A percentile compares a stretch with the other conserved stretches of the same genome.
phyloP scores from a whole-genome alignment of 169 alveolate species.

The Prorocentrum cordatum region DNA sequence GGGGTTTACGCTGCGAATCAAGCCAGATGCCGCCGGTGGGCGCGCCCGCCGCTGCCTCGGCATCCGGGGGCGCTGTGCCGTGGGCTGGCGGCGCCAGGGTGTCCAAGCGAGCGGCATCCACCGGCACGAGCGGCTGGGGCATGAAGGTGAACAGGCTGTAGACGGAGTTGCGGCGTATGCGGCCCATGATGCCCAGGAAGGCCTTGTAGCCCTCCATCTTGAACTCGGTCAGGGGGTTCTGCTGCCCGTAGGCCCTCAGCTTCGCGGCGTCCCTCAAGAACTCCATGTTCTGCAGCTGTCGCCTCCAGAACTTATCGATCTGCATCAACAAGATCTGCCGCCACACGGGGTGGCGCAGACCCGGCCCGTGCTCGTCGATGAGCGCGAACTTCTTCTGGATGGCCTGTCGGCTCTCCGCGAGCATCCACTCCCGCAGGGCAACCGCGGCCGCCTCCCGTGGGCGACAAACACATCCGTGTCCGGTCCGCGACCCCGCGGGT shows the following conservation, averaged over 20 bases:
- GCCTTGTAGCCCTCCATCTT: conserved; percentile 41
- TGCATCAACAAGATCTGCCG: conserved; percentile 50
- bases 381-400: background rate
- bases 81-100: too few relatives aligned
- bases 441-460: too few relatives aligned
- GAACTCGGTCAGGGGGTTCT: conserved; percentile 29
- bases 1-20: too few relatives aligned
- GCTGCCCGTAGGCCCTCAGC: conserved; percentile 38
- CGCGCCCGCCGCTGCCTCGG: too few relatives aligned
- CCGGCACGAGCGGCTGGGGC: too few relatives aligned
- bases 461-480: too few relatives aligned
- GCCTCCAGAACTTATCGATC: conserved; percentile 42
- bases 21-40: too few relatives aligned
- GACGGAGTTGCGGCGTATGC: conserved; percentile 39
- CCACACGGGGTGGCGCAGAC: background rate
- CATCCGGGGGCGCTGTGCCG: too few relatives aligned
- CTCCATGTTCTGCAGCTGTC: conserved; percentile 4
- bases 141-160: conserved; percentile 49
- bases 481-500: too few relatives aligned
- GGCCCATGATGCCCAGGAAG: conserved; percentile 48
- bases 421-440: too few relatives aligned
- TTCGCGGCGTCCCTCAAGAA: background rate
- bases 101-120: too few relatives aligned
- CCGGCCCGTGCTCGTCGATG: conserved; percentile 32
- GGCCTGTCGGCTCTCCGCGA: too few relatives aligned